These are phyloP conservation scores for Lentinula sp. DNA, from an alignment of 768 basidiomycete species.

Conservation along the genomic window DNA sequence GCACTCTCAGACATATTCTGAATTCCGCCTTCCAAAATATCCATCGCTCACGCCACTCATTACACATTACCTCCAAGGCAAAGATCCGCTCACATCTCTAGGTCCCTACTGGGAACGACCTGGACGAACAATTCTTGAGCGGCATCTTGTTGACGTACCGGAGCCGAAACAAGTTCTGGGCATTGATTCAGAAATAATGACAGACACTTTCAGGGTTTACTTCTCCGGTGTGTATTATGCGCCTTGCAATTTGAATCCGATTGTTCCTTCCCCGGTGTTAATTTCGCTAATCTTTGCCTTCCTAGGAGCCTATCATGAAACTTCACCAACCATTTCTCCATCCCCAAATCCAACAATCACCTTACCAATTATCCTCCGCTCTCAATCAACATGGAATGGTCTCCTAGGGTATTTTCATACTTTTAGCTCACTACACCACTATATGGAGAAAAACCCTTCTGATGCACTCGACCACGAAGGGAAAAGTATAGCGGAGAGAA, in stretches of 20 bases:
- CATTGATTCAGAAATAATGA: conserved; percentile 18
- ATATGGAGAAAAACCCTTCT: conserved; percentile 54
- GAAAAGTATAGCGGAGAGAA: conserved; percentile 61
- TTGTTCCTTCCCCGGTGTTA: not conserved
- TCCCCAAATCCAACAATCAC: not conserved
- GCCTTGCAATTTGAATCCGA: not conserved
- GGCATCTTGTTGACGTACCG: conserved; percentile 65
- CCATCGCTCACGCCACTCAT: conserved; percentile 56
- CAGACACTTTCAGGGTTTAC: conserved; percentile 45
- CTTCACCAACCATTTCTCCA: conserved; percentile 24
- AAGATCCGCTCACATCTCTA: conserved; percentile 43
- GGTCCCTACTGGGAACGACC: conserved; percentile 80
- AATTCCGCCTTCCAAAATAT: conserved; percentile 60
- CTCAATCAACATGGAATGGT: conserved; percentile 58
- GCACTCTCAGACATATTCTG: conserved; percentile 50
- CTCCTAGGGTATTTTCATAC: conserved; percentile 66
- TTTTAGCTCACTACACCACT: conserved; percentile 65
- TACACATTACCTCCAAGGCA: conserved; percentile 56
- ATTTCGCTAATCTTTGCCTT: no score
- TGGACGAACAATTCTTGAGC: conserved; percentile 69
- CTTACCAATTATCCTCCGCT: conserved; percentile 48
- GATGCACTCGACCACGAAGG: conserved; percentile 36
- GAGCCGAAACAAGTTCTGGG: conserved; percentile 31
- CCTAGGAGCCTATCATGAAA: conserved; percentile 30
- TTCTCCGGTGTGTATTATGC: conserved; percentile 42